phyloP scores from a whole-genome alignment of 2,329 filamentous ascomycete genomes.

The Calonectria pauciramosa region DNA sequence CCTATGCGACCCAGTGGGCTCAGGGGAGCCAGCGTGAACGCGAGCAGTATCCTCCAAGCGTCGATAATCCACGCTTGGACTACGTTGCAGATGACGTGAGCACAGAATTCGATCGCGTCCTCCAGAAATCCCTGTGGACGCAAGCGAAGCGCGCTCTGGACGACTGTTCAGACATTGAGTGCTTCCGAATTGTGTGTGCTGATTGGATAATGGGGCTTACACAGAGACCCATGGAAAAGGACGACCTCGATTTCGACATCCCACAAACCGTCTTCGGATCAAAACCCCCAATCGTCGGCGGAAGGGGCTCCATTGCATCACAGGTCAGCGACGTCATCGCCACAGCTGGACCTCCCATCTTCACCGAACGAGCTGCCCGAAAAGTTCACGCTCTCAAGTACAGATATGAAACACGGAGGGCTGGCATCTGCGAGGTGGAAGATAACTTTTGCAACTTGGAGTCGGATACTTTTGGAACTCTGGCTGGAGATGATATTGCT shows the following conservation, averaged over 20 bases:
- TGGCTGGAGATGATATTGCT: conserved; percentile 49
- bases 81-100: conserved; percentile 34
- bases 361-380: conserved; percentile 53
- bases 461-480: conserved; percentile 22
- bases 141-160: conserved; percentile 53
- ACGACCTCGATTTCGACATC: conserved; percentile 33
- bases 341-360: conserved; percentile 44
- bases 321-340: conserved; percentile 48
- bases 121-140: conserved; percentile 55
- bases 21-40: conserved; percentile 43
- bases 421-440: conserved; percentile 20
- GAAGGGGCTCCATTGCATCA: conserved; percentile 40
- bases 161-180: conserved; percentile 53
- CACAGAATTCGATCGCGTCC: conserved; percentile 54
- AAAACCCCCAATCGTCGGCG: conserved; percentile 32
- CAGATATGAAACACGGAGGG: conserved; percentile 44
- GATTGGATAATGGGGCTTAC: conserved; percentile 56
- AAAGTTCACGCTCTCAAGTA: conserved; percentile 55
- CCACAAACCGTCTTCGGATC: conserved; percentile 28
- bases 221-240: conserved; percentile 50
- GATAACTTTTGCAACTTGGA: neutral
- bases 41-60: conserved; percentile 37
- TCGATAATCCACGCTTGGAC: conserved; percentile 37
- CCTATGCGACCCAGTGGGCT: conserved; percentile 65
- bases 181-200: conserved; percentile 55